Base-by-base conservation (phyloP, 768 basidiomycete genomes). In the Tulasnella sp. region DNA sequence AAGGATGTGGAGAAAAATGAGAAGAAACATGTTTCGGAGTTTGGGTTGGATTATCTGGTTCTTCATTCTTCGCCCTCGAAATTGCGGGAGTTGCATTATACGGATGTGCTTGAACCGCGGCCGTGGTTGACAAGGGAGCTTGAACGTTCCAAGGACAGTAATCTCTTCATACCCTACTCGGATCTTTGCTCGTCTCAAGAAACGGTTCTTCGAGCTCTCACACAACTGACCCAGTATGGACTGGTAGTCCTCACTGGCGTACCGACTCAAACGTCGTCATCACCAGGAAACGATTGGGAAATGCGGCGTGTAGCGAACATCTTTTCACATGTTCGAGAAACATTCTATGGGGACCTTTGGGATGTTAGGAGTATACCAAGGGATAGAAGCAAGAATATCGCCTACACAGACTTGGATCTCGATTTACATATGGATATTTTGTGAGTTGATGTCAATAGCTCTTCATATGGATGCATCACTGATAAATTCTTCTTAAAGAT, bases 401-500 rank as follows among this genome's bases (percentile, higher is more conserved):
- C 93, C 3, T 96, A 95, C 63, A 99, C 93, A 10, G 80, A 90
- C 63, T 71, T 95, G 22, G 74, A 86, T 58, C 71, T 99, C 7
- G 92, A 83, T 0, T 62, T 92, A 19, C 92, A 96, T 60, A 87
- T 88, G 83, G 93, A 98, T 67, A 69, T 98, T 0, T 66, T 84
- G 89, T 92, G 61, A 57, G 88, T 72, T 9, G n/a, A n/a, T n/a
- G 31, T n/a, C 9, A 5, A 34, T 40, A 4, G 2, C 8, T n/a
- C 24, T 46, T 44, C 31, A 16, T 47, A 42, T 34, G 22, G 13
- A 33, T 37, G 4, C 56, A 29, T 22, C 4, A 16, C 24, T 27
- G 37, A n/a, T 13, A 1, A 9, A 5, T 8, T 39, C 24, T 19
- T 25, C 27, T 7, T 20, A 3, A 60, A 92, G 91, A 46, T 95